Conservation (phyloP, 1,139 yeast genomes). For the Pichia sp. region DNA sequence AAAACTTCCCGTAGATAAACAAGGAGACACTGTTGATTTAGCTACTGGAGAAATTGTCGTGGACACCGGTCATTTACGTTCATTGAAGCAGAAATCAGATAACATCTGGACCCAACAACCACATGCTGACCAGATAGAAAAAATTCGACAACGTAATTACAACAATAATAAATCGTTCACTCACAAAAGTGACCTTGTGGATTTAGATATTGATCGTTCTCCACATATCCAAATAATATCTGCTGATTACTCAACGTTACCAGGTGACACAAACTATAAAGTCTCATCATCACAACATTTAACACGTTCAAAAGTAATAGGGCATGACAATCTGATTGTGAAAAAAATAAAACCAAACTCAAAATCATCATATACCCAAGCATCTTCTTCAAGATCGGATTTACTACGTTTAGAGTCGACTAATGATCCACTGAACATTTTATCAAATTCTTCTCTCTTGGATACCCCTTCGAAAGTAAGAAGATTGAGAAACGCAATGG, state of each 20-base stretch:
- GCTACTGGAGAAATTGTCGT: conserved; percentile 50
- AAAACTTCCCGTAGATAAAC: conserved; percentile 40
- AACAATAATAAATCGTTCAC: neutral
- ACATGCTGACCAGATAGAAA: neutral
- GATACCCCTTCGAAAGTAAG: conserved; percentile 13
- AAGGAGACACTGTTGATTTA: conserved; percentile 63
- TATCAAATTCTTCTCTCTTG: neutral
- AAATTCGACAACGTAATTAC: neutral
- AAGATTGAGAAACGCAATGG: conserved; percentile 12
- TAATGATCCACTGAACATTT: conserved; percentile 12
- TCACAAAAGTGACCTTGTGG: neutral
- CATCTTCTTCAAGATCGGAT: neutral
- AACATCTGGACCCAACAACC: conserved; percentile 2
- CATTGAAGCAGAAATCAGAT: conserved; percentile 18
- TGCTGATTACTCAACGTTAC: neutral
- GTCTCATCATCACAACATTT: conserved; percentile 8
- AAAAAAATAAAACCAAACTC: neutral
- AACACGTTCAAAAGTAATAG: conserved; percentile 12
- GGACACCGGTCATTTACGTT: conserved; percentile 59
- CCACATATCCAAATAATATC: neutral
- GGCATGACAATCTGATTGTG: conserved; percentile 9
- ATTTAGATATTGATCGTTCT: neutral
- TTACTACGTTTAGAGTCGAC: neutral
- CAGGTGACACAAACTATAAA: conserved; percentile 3
- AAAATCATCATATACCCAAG: neutral